Evolutionary conservation across 2,329 filamentous ascomycete species (phyloP).

Genomic region (Colletotrichum lindemuthianum): DNA sequence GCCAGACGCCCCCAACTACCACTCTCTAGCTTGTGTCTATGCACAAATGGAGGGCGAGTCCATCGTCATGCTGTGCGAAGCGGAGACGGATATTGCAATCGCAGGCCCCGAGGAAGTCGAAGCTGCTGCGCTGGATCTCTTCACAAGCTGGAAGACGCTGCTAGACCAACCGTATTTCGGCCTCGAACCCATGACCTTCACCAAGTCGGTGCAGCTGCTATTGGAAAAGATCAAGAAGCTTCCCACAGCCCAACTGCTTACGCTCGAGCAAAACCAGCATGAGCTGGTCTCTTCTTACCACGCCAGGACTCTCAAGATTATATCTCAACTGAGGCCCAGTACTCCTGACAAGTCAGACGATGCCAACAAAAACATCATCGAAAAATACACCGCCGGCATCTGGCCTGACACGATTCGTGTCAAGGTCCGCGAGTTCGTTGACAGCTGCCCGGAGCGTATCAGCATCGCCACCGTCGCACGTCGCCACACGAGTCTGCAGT

Average conservation of each 20-base stretch:
- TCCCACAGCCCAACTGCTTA: constrained; percentile 62
- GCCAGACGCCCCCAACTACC: constrained; percentile 44
- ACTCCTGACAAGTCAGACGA: constrained; percentile 28
- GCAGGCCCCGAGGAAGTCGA: constrained; percentile 49
- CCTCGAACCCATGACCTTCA: constrained; percentile 59
- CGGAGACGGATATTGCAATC: constrained; percentile 47
- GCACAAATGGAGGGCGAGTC: constrained; percentile 67
- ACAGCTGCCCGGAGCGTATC: constrained; percentile 34
- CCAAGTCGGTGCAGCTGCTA: constrained; percentile 61
- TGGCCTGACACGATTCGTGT: constrained; percentile 55
- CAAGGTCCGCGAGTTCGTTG: constrained; percentile 27
- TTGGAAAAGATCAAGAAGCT: constrained; percentile 62
- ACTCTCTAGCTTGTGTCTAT: constrained; percentile 64
- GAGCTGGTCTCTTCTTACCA: constrained; percentile 62
- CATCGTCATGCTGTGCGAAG: constrained; percentile 59
- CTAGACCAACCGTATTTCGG: constrained; percentile 53
- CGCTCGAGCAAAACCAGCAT: constrained; percentile 62
- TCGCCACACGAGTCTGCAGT: constrained; percentile 65
- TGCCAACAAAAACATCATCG: constrained; percentile 42
- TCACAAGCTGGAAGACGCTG: constrained; percentile 59
- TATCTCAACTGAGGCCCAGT: constrained; percentile 41
- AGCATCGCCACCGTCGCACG: constrained; percentile 55
- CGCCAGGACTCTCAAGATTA: constrained; percentile 38
- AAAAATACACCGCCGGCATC: constrained; percentile 65
- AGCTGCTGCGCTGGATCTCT: constrained; percentile 46